These are phyloP conservation scores for Monilinia vaccinii-corymbosi DNA, from an alignment of 2,329 filamentous ascomycete species.

Conservation along the genomic window DNA sequence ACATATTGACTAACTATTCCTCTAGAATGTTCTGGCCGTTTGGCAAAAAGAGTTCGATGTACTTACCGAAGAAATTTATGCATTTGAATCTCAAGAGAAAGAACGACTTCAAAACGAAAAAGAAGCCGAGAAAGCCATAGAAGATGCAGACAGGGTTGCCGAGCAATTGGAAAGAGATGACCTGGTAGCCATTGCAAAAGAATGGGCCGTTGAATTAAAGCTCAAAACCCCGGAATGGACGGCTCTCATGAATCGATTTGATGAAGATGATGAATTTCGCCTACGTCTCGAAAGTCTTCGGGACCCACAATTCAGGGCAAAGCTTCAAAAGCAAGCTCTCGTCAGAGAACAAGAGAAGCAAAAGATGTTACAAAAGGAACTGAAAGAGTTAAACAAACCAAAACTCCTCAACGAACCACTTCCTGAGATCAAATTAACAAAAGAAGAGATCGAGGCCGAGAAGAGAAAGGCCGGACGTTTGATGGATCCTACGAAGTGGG, in stretches of 20 bases:
- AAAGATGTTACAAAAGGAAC: background rate
- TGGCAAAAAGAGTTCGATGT: conserved; percentile 25
- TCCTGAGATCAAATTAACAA: conserved; percentile 16
- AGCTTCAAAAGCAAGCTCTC: conserved; percentile 8
- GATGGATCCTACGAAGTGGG: conserved; percentile 23
- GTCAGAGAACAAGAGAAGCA: conserved; percentile 4
- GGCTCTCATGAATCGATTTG: conserved; percentile 1
- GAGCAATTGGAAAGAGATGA: conserved; percentile 13
- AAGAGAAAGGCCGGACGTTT: conserved; percentile 20
- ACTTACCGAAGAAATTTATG: conserved; percentile 21
- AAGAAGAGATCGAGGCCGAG: conserved; percentile 21
- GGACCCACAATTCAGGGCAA: conserved; percentile 12
- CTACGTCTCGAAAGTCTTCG: conserved; percentile 10
- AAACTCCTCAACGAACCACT: conserved; percentile 20
- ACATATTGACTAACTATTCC: background rate
- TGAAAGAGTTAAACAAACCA: conserved; percentile 6
- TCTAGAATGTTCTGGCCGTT: conserved; percentile 13
- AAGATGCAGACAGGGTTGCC: conserved; percentile 14
- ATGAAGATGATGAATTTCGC: background rate
- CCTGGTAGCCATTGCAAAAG: background rate
- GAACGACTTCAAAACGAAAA: conserved; percentile 12
- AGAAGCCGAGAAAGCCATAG: conserved; percentile 16
- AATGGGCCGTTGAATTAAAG: conserved; percentile 4
- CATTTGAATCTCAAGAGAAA: conserved; percentile 19
- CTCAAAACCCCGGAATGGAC: conserved; percentile 3